These are phyloP conservation scores for Lactarius pseudohatsudake DNA, from an alignment of 768 basidiomycete genomes.

Conservation along the genomic window DNA sequence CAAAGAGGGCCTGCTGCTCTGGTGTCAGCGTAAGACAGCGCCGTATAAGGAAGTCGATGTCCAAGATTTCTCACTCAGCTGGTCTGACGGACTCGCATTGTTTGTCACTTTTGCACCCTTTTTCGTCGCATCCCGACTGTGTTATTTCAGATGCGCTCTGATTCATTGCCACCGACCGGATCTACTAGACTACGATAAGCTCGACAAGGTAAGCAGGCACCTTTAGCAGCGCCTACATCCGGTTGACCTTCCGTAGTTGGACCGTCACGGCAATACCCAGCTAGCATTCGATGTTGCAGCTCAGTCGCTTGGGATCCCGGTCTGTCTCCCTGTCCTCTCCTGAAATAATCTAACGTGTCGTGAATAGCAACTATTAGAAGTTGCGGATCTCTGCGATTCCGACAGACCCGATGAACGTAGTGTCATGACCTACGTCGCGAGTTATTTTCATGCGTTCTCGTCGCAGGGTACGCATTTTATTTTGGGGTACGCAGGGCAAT, in stretches of 20 bases:
- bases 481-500: not conserved
- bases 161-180: constrained; percentile 98
- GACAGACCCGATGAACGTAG: constrained; percentile 91
- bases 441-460: constrained; percentile 97
- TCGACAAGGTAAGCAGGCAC: constrained; percentile 66
- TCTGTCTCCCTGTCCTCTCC: constrained; percentile 34
- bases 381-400: constrained; percentile 89
- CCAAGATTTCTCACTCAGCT: constrained; percentile 89
- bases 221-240: not conserved
- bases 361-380: constrained; percentile 87
- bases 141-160: constrained; percentile 77
- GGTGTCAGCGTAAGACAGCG: constrained; percentile 97
- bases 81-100: constrained; percentile 96
- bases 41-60: constrained; percentile 91
- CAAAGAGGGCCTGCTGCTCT: constrained; percentile 93
- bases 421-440: constrained; percentile 98
- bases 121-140: constrained; percentile 15
- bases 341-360: constrained; percentile 5
- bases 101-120: constrained; percentile 43
- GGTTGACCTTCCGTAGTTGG: constrained; percentile 46
- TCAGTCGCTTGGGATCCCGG: constrained; percentile 87
- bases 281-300: constrained; percentile 88
- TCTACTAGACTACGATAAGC: constrained; percentile 80
- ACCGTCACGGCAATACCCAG: constrained; percentile 79
- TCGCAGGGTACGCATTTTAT: constrained; percentile 71